These are phyloP conservation scores for Euphorbia tirucalli DNA, from an alignment of 345 rosid species.

Conservation along the genomic window DNA sequence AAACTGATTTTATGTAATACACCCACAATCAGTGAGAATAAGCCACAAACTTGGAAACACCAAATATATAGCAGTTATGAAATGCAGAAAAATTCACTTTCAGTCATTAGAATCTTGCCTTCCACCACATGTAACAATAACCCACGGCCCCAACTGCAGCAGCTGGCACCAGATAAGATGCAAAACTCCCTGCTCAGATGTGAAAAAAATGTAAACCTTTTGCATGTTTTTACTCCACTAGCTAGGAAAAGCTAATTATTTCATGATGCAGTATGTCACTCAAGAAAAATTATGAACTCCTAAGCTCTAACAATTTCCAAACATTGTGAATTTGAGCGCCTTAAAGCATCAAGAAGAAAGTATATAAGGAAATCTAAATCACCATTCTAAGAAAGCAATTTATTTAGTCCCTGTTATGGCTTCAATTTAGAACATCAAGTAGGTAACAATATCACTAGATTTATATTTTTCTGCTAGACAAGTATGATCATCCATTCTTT, in stretches of 20 bases:
- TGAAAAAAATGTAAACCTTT: background rate
- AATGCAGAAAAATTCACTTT: conserved; percentile 1
- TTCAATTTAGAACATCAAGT: background rate
- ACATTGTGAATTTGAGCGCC: background rate
- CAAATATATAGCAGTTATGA: conserved; percentile 6
- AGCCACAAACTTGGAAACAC: conserved; percentile 8
- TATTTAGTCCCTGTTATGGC: conserved; percentile 1
- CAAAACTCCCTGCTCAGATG: conserved; percentile 48
- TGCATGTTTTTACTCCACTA: background rate
- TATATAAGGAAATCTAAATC: background rate
- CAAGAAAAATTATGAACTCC: background rate
- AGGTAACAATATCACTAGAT: background rate
- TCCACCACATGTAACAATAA: conserved; percentile 97
- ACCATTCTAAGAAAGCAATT: background rate
- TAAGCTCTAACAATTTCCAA: background rate
- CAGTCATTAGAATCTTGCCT: conserved; percentile 43
- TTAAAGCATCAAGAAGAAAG: background rate
- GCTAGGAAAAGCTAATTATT: background rate
- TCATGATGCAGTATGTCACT: background rate
- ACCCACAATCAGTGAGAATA: conserved; percentile 2
- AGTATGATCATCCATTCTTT: background rate
- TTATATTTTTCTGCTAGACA: background rate
- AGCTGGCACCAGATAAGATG: conserved; percentile 85
- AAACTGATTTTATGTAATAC: background rate
- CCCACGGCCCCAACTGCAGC: conserved; percentile 95